Evolutionary conservation across 768 basidiomycete species (phyloP).

Genomic region (Psilocybe tampanensis): DNA sequence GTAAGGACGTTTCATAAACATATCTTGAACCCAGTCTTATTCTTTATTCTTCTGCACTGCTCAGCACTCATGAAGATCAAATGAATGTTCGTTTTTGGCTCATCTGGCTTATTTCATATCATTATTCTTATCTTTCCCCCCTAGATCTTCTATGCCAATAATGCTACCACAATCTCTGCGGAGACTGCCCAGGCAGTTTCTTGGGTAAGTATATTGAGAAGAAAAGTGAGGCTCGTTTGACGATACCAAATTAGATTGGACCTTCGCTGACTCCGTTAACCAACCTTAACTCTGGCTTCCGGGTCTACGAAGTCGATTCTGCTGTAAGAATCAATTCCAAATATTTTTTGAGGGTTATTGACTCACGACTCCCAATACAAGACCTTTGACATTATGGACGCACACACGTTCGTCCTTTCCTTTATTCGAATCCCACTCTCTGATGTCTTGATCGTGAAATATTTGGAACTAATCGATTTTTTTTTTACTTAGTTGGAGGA

Average conservation of each 20-base stretch:
- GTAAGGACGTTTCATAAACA: conserved; percentile 19
- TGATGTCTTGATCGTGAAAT: background rate
- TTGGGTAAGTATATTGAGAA: conserved; percentile 32
- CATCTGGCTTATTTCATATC: background rate
- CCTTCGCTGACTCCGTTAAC: conserved; percentile 72
- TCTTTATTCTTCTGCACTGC: conserved; percentile 2
- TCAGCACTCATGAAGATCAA: conserved; percentile 69
- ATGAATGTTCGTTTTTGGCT: conserved; percentile 45
- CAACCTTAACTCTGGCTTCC: conserved; percentile 77
- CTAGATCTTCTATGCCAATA: conserved; percentile 75
- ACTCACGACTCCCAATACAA: conserved; percentile 22
- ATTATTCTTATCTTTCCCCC: background rate
- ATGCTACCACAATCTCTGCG: conserved; percentile 60
- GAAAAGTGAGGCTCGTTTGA: too few relatives aligned
- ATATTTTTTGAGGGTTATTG: background rate
- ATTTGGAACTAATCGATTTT: background rate
- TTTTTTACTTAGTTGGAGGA: conserved; percentile 52
- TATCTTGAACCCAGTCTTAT: background rate
- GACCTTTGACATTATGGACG: conserved; percentile 81
- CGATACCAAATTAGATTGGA: conserved; percentile 45
- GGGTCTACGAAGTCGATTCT: conserved; percentile 73
- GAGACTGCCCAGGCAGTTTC: conserved; percentile 55
- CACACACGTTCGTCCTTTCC: conserved; percentile 61
- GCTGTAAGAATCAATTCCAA: conserved; percentile 43
- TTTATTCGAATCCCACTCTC: background rate